Evolutionary conservation across 225 moss, liverwort and hornwort species (phyloP), one percentile per base, ranked within the genome.

Genomic region (Straminergon stramineum): DNA sequence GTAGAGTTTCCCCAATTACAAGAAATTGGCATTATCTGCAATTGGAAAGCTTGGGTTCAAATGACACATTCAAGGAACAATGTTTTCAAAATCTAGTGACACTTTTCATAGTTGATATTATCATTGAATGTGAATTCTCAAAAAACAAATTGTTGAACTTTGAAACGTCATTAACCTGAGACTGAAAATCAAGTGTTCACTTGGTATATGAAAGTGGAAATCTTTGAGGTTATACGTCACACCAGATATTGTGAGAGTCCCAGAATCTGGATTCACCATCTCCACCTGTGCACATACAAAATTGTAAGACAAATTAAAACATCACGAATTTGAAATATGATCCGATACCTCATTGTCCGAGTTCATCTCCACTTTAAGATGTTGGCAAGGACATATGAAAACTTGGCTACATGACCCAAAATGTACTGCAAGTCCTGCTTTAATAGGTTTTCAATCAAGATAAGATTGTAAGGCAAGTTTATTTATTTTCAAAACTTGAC

Each of bases 331-430:
- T 27, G 67, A 65, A 64, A 82, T 16, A 51, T 34, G 23, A 35
- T 48, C 4, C 4, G 0, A 73, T 43, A 68, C 11, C 8, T 8
- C 70, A n/a, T n/a, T 69, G n/a, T n/a, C n/a, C 0, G 7, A 23
- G 22, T n/a, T n/a, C n/a, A 69, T n/a, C n/a, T 69, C 2, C 4
- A 35, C 22, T 69, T n/a, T 69, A 13, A 4, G 0, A 39, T 39
- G 39, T 70, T 13, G 7, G n/a, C 1, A 4, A 69, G 39, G 22
- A n/a, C 39, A 39, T n/a, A 39, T 1, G 0, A 48, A n/a, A n/a
- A 68, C 21, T 68, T 21, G 17, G 32, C n/a, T n/a, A n/a, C 31
- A 64, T 31, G 64, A 64, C 64, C 12, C 4, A 63, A 63, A 63
- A 63, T 30, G 30, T 15, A 30, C 30, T 64, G 16, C 16, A 32